Evolutionary conservation across 495 filamentous ascomycete genomes (phyloP).

Genomic region (Thermothielavioides terrestris): DNA sequence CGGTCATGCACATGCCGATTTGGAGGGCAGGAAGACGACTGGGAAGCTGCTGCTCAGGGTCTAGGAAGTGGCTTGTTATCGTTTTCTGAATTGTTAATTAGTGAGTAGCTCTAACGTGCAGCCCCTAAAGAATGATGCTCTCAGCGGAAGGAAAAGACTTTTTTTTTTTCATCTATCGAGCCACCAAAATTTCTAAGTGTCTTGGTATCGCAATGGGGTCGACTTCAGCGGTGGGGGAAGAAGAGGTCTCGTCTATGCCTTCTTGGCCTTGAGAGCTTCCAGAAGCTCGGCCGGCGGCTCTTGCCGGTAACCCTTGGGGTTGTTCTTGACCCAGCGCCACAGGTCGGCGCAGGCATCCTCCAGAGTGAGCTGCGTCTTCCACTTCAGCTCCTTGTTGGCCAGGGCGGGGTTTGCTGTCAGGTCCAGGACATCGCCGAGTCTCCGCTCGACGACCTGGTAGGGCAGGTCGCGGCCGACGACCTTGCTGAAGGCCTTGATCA

Average conservation of each 20-base stretch:
- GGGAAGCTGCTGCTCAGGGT: constrained; percentile 62
- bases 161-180: neutral
- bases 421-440: constrained; percentile 87
- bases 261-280: constrained; percentile 51
- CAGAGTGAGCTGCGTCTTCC: constrained; percentile 84
- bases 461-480: constrained; percentile 78
- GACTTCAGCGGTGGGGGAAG: neutral
- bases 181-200: constrained; percentile 3
- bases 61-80: too few relatives aligned
- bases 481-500: constrained; percentile 86
- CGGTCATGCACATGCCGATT: constrained; percentile 65
- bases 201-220: neutral
- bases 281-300: constrained; percentile 77
- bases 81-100: too few relatives aligned
- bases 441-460: constrained; percentile 76
- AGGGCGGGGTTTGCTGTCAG: constrained; percentile 84
- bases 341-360: constrained; percentile 90
- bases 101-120: too few relatives aligned
- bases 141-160: neutral
- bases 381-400: constrained; percentile 79
- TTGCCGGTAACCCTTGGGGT: constrained; percentile 90
- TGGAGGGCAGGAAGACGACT: constrained; percentile 74
- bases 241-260: constrained; percentile 13
- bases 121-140: too few relatives aligned
- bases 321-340: constrained; percentile 93